Percentiles rank a stretch among this genome's conserved stretches.
Evolutionary conservation across 2,329 filamentous ascomycete genomes (phyloP).

Genomic region (Verticillium alfalfae): DNA sequence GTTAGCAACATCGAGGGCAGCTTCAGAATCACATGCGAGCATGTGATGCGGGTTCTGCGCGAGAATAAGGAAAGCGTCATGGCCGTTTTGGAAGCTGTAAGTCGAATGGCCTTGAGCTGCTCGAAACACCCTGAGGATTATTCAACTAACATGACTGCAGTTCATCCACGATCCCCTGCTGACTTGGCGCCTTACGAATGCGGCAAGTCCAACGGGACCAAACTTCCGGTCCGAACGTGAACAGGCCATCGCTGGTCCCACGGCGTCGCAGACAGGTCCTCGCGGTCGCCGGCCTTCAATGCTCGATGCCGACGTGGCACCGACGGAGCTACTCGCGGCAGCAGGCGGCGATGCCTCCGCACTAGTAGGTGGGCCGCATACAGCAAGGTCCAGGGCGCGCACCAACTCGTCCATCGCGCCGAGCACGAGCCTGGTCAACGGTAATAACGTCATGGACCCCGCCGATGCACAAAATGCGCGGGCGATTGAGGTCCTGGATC

Average conservation of each 20-base stretch:
- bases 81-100: slow-evolving; percentile 92
- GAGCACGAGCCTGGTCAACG: slow-evolving; percentile 29
- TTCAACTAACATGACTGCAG: slow-evolving; percentile 35
- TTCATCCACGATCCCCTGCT: slow-evolving; percentile 99
- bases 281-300: slow-evolving; percentile 64
- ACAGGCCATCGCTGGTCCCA: slow-evolving; percentile 41
- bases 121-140: not conserved
- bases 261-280: slow-evolving; percentile 22
- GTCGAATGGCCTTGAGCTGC: not conserved
- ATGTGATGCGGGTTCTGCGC: slow-evolving; percentile 93
- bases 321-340: slow-evolving; percentile 51
- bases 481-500: slow-evolving; percentile 82
- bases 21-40: slow-evolving; percentile 96
- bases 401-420: slow-evolving; percentile 51
- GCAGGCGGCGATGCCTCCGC: slow-evolving; percentile 23
- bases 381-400: slow-evolving; percentile 46
- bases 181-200: slow-evolving; percentile 81
- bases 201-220: slow-evolving; percentile 57
- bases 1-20: slow-evolving; percentile 99
- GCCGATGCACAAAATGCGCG: slow-evolving; percentile 87
- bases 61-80: slow-evolving; percentile 98
- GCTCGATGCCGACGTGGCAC: slow-evolving; percentile 56
- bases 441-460: slow-evolving; percentile 31
- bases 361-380: slow-evolving; percentile 41
- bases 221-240: slow-evolving; percentile 62